Conservation (phyloP, 2,329 filamentous ascomycete species). For the Aspergillus sp. region DNA sequence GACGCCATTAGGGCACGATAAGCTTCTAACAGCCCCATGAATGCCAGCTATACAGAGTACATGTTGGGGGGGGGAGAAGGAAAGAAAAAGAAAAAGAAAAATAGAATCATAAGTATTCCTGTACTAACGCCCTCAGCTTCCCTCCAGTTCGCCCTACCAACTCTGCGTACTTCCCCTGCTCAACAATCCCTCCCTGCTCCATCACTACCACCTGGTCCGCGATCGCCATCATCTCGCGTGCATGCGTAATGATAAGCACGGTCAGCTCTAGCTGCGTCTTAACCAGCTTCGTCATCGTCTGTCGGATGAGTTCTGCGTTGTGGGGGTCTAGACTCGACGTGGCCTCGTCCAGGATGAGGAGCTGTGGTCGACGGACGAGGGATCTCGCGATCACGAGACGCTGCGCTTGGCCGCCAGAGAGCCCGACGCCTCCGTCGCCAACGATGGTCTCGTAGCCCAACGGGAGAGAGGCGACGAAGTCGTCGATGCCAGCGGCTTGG, state of each 20-base stretch:
- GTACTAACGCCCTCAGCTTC: slow-evolving; percentile 39
- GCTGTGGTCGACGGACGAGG: slow-evolving; percentile 58
- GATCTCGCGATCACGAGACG: slow-evolving; percentile 73
- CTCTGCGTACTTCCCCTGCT: slow-evolving; percentile 60
- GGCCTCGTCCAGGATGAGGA: slow-evolving; percentile 80
- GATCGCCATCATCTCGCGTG: slow-evolving; percentile 74
- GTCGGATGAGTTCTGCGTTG: slow-evolving; percentile 56
- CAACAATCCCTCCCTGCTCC: slow-evolving; percentile 59
- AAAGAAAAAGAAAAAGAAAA: not conserved
- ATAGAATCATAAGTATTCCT: slow-evolving; percentile 3
- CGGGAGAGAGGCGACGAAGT: slow-evolving; percentile 66
- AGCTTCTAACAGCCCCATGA: not conserved
- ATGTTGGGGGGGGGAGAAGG: no score
- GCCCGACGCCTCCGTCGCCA: slow-evolving; percentile 63
- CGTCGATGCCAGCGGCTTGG: slow-evolving; percentile 56
- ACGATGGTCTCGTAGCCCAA: slow-evolving; percentile 63
- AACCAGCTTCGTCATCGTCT: slow-evolving; percentile 52
- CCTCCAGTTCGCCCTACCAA: slow-evolving; percentile 42
- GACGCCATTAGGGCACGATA: no score
- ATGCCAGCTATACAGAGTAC: not conserved
- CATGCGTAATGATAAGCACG: slow-evolving; percentile 75
- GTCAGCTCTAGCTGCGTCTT: slow-evolving; percentile 44
- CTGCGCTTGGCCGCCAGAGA: slow-evolving; percentile 79
- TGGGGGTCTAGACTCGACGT: slow-evolving; percentile 70
- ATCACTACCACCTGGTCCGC: slow-evolving; percentile 65